Percentiles rank a stretch among this genome's conserved stretches.
Conservation (phyloP, 345 rosid genomes). For the Citrus sinensis region DVS_A1.0 CM039163.1:45372001-45372500, state of each 20-base stretch:
- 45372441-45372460: slow-evolving; percentile 51
- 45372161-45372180: neutral
- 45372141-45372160: neutral
- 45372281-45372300: neutral
- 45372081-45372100: neutral
- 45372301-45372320: neutral
- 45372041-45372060: neutral
- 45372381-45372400: neutral
- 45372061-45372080: neutral
- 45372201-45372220: neutral
- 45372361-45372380: slow-evolving; percentile 69
- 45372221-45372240: neutral
- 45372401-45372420: slow-evolving; percentile 33
- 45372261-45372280: neutral
- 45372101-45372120: neutral
- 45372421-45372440: slow-evolving; percentile 99
- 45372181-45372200: neutral
- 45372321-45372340: slow-evolving; percentile 26
- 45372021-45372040: neutral
- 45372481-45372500: neutral
- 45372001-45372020: neutral
- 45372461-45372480: neutral
- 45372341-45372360: slow-evolving; percentile 91
- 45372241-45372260: neutral
- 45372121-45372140: neutral